Evolutionary conservation across 1,284 basidiomycete species (phyloP).

Genomic region (Athelia psychrophila): DNA sequence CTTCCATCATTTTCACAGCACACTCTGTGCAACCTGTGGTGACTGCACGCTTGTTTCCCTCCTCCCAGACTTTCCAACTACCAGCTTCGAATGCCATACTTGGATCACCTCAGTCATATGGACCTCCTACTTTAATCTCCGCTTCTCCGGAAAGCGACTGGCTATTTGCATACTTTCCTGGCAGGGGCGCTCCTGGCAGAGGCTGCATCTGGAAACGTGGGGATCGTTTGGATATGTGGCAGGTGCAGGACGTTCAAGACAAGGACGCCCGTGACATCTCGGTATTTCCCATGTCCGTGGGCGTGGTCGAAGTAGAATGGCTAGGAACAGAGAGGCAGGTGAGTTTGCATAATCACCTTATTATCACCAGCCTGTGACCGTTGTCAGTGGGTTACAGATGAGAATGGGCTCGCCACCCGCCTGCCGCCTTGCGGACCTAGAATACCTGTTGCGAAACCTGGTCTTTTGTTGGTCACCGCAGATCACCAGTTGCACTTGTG

Average conservation of each 20-base stretch:
- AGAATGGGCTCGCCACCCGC: constrained; percentile 39
- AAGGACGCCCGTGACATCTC: too few relatives aligned
- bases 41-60: constrained; percentile 65
- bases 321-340: constrained; percentile 60
- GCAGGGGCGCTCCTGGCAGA: constrained; percentile 47
- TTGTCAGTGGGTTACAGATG: constrained; percentile 45
- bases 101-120: constrained; percentile 44
- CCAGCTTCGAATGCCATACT: constrained; percentile 48
- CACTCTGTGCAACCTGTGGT: constrained; percentile 59
- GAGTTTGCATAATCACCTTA: constrained; percentile 11
- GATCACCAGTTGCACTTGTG: constrained; percentile 48
- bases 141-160: constrained; percentile 55
- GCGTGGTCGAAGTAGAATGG: constrained; percentile 63
- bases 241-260: constrained; percentile 54
- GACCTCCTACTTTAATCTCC: constrained; percentile 60
- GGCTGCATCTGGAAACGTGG: constrained; percentile 67
- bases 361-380: constrained; percentile 3
- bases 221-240: constrained; percentile 58
- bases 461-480: constrained; percentile 56
- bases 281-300: constrained; percentile 42
- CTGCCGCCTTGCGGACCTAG: constrained; percentile 51
- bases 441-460: constrained; percentile 45
- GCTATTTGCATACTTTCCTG: constrained; percentile 75
- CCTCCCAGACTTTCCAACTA: constrained; percentile 59
- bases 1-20: constrained; percentile 64